Base-by-base conservation (phyloP, 2,329 filamentous ascomycete genomes). In the Aspergillus carbonarius region DNA sequence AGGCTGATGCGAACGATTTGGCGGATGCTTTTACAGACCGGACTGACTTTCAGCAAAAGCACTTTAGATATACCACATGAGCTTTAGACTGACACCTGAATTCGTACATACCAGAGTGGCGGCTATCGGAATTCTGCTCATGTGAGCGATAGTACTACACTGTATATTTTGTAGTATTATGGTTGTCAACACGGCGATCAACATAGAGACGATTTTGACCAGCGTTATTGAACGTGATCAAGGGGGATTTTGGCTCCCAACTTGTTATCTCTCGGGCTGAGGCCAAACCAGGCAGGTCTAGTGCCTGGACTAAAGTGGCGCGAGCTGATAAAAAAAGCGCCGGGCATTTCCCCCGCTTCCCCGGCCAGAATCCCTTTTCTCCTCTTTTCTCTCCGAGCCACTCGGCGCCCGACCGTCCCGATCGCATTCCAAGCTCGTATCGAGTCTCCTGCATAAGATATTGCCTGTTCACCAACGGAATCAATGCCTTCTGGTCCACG, bases 61-160 rank as follows among this genome's bases (percentile, higher is more conserved):
- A 56, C 18, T 71, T 70, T 48, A 61, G 49, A 40, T 71, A 71
- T 60, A 66, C 62, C 12, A 68, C 68, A n/a, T 70, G 54, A 58
- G 6, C 1, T 15, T 30, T 5, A 4, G 25, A 7, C 10, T 17
- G 9, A 39, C 8, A 17, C 7, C 10, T 47, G 9, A 15, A 9
- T 30, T 17, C 3, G 17, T 30, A n/a, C 44, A n/a, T n/a, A 13
- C 8, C 23, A 47, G 23, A 25, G 15, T 12, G 20, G 13, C n/a
- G 5, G 42, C 18, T 23, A 23, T 5, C 2, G 8, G 9, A n/a
- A 13, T 27, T 15, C 12, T 9, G 5, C 15, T n/a, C 13, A 15
- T 15, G 13, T 25, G 15, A 13, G 12, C 27, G 44, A 17, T 13
- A 51, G n/a, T n/a, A n/a, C n/a, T 35, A 17, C 6, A 2, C 1